Evolutionary conservation across 257 asterid genomes (phyloP), one percentile per base, ranked within the genome.

Genomic region (Oldenlandia corymbosa): DNA sequence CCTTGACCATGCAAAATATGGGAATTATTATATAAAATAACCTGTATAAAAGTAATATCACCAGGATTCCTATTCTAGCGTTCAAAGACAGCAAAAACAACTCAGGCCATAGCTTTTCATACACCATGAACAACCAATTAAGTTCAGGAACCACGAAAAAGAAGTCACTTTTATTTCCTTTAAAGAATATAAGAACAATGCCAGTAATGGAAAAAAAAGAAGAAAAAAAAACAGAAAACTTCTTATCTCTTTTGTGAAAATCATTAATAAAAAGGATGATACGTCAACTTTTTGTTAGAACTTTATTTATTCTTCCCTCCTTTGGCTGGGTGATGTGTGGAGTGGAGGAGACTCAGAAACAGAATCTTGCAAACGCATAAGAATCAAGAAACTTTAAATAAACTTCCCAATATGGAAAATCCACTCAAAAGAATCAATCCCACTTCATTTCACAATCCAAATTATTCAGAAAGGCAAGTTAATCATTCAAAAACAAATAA

Each of bases 21-120:
- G 42, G 47, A n/a, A 4, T n/a, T n/a, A n/a, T 10, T 5, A 43
- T 11, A 31, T 41, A 28, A 16, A 61, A 36, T 47, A n/a, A 5
- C 43, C 3, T 2, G 31, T 9, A 8, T 9, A 6, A 17, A 50
- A 68, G 14, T 18, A 36, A 58, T 37, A 18, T 49, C 20, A 12
- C 1, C 5, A 37, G 10, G 34, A 21, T 23, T 43, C 56, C 28
- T n/a, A 60, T 60, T 49, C 67, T 18, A 58, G 62, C 53, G 37
- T 50, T 39, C 45, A 60, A 51, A 50, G 24, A 12, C 53, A 58
- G 60, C 65, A 58, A 68, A 18, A 26, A 32, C 1, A 7, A 7
- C 32, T n/a, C 21, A 36, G 3, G 37, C 13, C 21, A 49, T 0
- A 37, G 5, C 51, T 21, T 21, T 34, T 20, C 60, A 51, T 5